Evolutionary conservation across 2,329 filamentous ascomycete genomes (phyloP).

Genomic region (Geosmithia morbida): DNA sequence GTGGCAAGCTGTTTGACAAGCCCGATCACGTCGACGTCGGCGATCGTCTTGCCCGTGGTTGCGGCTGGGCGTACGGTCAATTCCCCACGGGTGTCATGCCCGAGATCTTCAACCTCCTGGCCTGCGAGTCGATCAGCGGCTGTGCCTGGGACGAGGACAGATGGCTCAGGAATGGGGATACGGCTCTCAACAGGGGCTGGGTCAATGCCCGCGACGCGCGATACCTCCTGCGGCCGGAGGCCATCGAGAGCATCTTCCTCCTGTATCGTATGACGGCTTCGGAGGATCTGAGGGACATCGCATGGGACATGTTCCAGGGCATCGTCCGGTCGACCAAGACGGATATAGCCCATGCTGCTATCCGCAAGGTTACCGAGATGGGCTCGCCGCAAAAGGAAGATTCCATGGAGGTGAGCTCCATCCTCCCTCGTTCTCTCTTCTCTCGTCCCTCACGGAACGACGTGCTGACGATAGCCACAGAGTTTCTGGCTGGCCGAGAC

Average conservation of each 20-base stretch:
- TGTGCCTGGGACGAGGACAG: conserved; percentile 17
- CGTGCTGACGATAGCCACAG: conserved; percentile 20
- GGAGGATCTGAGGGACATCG: conserved; percentile 46
- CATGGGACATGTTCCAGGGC: conserved; percentile 59
- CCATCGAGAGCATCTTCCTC: conserved; percentile 68
- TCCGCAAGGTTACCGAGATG: conserved; percentile 49
- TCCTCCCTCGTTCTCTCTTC: neutral
- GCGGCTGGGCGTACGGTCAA: conserved; percentile 40
- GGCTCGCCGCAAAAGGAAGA: conserved; percentile 25
- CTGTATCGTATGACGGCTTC: conserved; percentile 66
- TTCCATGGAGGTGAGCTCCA: conserved; percentile 39
- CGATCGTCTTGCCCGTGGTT: conserved; percentile 34
- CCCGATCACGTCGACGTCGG: conserved; percentile 31
- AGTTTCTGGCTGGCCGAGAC: conserved; percentile 64
- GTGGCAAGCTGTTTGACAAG: conserved; percentile 40
- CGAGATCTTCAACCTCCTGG: conserved; percentile 32
- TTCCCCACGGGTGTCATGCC: conserved; percentile 45
- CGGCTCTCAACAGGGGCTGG: conserved; percentile 39
- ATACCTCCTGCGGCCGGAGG: conserved; percentile 44
- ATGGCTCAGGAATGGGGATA: conserved; percentile 11
- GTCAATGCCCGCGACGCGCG: conserved; percentile 35
- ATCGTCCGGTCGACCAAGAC: conserved; percentile 46
- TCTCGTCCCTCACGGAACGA: neutral
- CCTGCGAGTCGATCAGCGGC: conserved; percentile 22
- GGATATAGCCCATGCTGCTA: conserved; percentile 44